Conservation (phyloP, 1,284 basidiomycete genomes). For the Trichosporon inkin region DNA sequence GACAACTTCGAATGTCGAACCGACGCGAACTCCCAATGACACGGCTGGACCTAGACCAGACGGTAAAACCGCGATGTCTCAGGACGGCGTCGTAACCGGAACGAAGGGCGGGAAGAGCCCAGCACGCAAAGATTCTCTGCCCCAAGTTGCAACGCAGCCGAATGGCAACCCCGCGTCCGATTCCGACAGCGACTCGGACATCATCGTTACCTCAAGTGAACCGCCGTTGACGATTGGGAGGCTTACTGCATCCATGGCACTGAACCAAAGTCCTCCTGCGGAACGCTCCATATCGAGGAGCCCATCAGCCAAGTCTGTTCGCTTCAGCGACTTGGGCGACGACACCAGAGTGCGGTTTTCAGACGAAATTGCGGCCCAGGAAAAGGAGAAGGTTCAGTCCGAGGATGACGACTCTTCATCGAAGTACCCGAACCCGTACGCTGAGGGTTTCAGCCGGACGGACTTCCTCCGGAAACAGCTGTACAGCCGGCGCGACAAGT, state of each 20-base stretch:
- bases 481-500: constrained; percentile 30
- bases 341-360: not conserved
- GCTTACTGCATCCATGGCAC: not conserved
- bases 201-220: not conserved
- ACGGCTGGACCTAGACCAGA: too few relatives aligned
- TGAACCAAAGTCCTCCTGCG: not conserved
- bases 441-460: constrained; percentile 30
- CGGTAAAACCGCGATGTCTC: too few relatives aligned
- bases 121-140: not conserved
- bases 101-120: not conserved
- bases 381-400: not conserved
- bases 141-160: not conserved
- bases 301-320: not conserved
- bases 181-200: constrained; percentile 3
- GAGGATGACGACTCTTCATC: constrained; percentile 13
- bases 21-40: too few relatives aligned
- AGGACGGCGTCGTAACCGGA: too few relatives aligned
- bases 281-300: not conserved
- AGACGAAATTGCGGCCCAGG: not conserved
- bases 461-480: constrained; percentile 35
- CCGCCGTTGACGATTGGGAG: not conserved
- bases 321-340: not conserved
- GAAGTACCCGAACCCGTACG: constrained; percentile 34
- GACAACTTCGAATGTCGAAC: too few relatives aligned
- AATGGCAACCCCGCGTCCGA: not conserved